Base-by-base conservation (phyloP, 1,284 basidiomycete genomes). In the Marasmius tenuissimus region DNA sequence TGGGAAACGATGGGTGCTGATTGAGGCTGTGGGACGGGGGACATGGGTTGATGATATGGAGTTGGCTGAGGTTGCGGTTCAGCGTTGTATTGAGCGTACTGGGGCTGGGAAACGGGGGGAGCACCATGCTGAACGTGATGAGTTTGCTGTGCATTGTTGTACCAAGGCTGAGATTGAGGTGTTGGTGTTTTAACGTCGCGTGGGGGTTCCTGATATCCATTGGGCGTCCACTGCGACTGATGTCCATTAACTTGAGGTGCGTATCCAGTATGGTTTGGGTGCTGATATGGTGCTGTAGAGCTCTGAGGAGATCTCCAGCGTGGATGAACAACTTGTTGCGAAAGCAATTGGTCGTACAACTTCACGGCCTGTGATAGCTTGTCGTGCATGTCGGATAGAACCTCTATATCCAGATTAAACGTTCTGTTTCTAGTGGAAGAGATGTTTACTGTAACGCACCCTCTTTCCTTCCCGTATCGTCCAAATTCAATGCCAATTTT, bases 331-430 rank as follows among this genome's bases (percentile, higher is more conserved):
- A 96, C 78, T 68, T 97, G 96, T 59, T 94, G 86, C 39, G 94
- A 94, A 51, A 97, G 79, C 14, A 97, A 79, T 58, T 88, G 84
- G 69, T 97, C 95, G 73, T 97, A 98, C 2, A 97, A 78, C 66
- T 91, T 90, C 50, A 98, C 94, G 0, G 94, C 94, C 73, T 97
- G 87, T 0, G 93, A 92, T 2, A 98, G 80, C 73, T 97, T 96
- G 63, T 92, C 91, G 70, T 98, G 93, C 95, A 98, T 97, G 57
- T 96, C 94, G 8, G 87, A 81, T 18, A 98, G 78, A 70, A 94
- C 81, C 72, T 94, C 94, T 96, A 45, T 3, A 52, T 35, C 34
- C 61, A 20, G 34, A 57, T 34, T 51, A 2, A 62, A 64, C 33
- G 67, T 62, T 20, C 35, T 50, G 27, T 37, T 35, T 57, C 12